These are phyloP conservation scores for Rhizopogon rudus DNA, from an alignment of 768 basidiomycete genomes.

Conservation along the genomic window DNA sequence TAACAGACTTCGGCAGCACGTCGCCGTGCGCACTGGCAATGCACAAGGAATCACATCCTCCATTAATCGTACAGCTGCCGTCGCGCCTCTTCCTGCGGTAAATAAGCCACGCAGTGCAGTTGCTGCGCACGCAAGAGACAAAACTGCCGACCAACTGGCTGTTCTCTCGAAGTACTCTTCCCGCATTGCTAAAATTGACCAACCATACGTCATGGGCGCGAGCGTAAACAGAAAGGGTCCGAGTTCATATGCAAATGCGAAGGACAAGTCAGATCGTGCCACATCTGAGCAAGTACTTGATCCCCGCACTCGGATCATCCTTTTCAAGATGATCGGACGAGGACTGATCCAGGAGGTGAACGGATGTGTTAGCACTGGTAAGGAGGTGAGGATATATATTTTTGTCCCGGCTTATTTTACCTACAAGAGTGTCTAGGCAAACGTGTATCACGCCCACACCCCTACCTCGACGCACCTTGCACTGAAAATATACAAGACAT, in stretches of 20 bases:
- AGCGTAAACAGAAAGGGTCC: slow-evolving; percentile 93
- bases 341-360: slow-evolving; percentile 88
- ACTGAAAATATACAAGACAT: slow-evolving; percentile 97
- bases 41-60: slow-evolving; percentile 57
- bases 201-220: slow-evolving; percentile 60
- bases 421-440: slow-evolving; percentile 53
- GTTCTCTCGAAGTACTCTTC: slow-evolving; percentile 75
- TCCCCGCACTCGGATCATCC: slow-evolving; percentile 87
- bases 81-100: slow-evolving; percentile 64
- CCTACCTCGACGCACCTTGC: slow-evolving; percentile 63
- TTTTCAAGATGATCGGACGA: slow-evolving; percentile 95
- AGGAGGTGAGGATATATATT: slow-evolving; percentile 62
- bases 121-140: slow-evolving; percentile 41
- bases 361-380: slow-evolving; percentile 95
- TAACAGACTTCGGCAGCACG: slow-evolving; percentile 90
- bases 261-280: slow-evolving; percentile 96
- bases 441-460: slow-evolving; percentile 88
- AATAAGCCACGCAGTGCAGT: slow-evolving; percentile 52
- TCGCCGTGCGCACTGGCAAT: slow-evolving; percentile 73
- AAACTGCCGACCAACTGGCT: slow-evolving; percentile 66
- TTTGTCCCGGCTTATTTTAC: slow-evolving; percentile 6
- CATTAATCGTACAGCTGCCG: slow-evolving; percentile 40
- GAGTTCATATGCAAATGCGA: slow-evolving; percentile 78
- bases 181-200: slow-evolving; percentile 68
- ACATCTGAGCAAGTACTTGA: slow-evolving; percentile 97